Evolutionary conservation across 306 rosid genomes (phyloP).

Genomic region (Dryas alaskensis): DNA sequence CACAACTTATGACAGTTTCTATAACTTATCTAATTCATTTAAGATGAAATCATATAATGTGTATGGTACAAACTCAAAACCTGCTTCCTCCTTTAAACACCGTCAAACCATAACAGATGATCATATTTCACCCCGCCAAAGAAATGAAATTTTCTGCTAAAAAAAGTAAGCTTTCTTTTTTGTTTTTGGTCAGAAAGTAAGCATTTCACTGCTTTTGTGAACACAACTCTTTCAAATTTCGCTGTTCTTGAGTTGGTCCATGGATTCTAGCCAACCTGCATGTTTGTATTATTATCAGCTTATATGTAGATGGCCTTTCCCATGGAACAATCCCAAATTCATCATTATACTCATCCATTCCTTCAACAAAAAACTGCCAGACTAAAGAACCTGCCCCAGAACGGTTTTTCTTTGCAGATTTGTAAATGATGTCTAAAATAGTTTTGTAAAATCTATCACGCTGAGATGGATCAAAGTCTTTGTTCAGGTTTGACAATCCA

Average conservation of each 20-base stretch:
- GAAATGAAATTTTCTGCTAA: conserved; percentile 11
- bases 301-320: conserved; percentile 54
- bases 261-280: conserved; percentile 68
- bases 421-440: conserved; percentile 57
- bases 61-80: conserved; percentile 32
- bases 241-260: conserved; percentile 46
- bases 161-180: not conserved
- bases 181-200: not conserved
- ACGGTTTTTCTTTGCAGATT: conserved; percentile 69
- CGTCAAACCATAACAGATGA: conserved; percentile 20
- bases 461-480: conserved; percentile 51
- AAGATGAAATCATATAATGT: conserved; percentile 26
- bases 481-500: conserved; percentile 66
- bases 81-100: conserved; percentile 21
- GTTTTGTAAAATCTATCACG: conserved; percentile 58
- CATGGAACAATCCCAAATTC: conserved; percentile 83
- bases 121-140: conserved; percentile 16
- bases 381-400: conserved; percentile 83
- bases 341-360: conserved; percentile 72
- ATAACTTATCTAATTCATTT: conserved; percentile 28
- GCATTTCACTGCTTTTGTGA: conserved; percentile 32
- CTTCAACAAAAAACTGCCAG: conserved; percentile 84
- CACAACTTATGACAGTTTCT: conserved; percentile 6
- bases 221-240: conserved; percentile 52
- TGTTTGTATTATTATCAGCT: conserved; percentile 55